A percentile compares a stretch with the other conserved stretches of the same genome.
Evolutionary conservation across 345 rosid genomes (phyloP).

Genomic region (Lumnitzera littorea): DNA sequence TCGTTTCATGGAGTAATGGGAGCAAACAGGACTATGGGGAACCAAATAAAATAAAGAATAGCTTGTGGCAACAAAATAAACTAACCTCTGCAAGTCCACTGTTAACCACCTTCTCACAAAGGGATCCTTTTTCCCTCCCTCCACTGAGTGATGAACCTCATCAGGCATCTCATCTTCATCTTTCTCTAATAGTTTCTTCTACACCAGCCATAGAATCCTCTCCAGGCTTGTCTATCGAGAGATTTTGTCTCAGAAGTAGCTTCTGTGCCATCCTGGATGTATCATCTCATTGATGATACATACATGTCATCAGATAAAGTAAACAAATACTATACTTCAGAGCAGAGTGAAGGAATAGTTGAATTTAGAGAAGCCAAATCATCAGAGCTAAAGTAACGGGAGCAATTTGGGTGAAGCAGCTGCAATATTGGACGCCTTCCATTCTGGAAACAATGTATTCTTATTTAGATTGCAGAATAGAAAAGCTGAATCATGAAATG

Average conservation of each 20-base stretch:
- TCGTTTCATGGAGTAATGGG: not conserved
- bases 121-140: slow-evolving; percentile 74
- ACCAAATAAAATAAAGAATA: not conserved
- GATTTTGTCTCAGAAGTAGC: slow-evolving; percentile 25
- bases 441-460: slow-evolving; percentile 35
- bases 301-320: not conserved
- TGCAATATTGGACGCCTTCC: slow-evolving; percentile 74
- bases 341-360: slow-evolving; percentile 54
- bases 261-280: slow-evolving; percentile 43
- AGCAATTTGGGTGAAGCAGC: slow-evolving; percentile 72
- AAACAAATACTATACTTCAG: slow-evolving; percentile 34
- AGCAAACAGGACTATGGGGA: not conserved
- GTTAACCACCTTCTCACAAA: slow-evolving; percentile 56
- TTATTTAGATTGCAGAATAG: not conserved
- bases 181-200: slow-evolving; percentile 9
- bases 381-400: slow-evolving; percentile 68
- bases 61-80: not conserved
- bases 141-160: slow-evolving; percentile 20
- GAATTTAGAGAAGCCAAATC: slow-evolving; percentile 60
- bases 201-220: slow-evolving; percentile 24
- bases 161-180: slow-evolving; percentile 22
- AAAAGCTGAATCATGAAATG: not conserved
- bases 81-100: slow-evolving; percentile 94
- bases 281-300: not conserved
- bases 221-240: slow-evolving; percentile 22